These are phyloP conservation scores for Rhodomyrtus tomentosa DNA, from an alignment of 345 rosid genomes.

Conservation along the genomic window DNA sequence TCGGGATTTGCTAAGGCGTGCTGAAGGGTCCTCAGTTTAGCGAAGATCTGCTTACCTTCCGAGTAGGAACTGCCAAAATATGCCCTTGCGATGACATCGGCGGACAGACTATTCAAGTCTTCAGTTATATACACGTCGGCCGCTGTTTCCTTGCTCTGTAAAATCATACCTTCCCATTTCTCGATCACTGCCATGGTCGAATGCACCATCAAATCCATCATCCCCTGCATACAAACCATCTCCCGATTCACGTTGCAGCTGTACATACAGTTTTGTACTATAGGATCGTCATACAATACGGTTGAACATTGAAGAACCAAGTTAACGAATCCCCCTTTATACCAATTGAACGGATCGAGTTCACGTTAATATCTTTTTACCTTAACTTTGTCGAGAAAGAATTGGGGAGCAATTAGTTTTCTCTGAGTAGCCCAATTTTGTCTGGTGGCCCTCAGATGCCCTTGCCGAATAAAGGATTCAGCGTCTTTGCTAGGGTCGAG, in stretches of 20 bases:
- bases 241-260: not conserved
- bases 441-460: slow-evolving; percentile 16
- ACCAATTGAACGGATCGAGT: not conserved
- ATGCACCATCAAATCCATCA: slow-evolving; percentile 15
- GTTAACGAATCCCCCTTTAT: not conserved
- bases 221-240: not conserved
- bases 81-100: slow-evolving; percentile 16
- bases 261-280: not conserved
- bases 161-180: slow-evolving; percentile 3
- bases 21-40: slow-evolving; percentile 6
- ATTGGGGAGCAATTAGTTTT: slow-evolving; percentile 20
- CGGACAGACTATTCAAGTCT: slow-evolving; percentile 11
- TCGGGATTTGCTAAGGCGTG: slow-evolving; percentile 7
- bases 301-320: not conserved
- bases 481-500: not conserved
- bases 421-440: slow-evolving; percentile 15
- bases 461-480: slow-evolving; percentile 10
- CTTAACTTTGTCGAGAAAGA: slow-evolving; percentile 18
- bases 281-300: not conserved
- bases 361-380: not conserved
- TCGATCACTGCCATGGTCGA: slow-evolving; percentile 1
- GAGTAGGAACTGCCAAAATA: slow-evolving; percentile 17
- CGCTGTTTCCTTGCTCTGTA: slow-evolving; percentile 1
- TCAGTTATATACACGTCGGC: slow-evolving; percentile 9
- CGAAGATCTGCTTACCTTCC: slow-evolving; percentile 11